Conservation (phyloP, 345 rosid species). For the Punica granatum region DNA sequence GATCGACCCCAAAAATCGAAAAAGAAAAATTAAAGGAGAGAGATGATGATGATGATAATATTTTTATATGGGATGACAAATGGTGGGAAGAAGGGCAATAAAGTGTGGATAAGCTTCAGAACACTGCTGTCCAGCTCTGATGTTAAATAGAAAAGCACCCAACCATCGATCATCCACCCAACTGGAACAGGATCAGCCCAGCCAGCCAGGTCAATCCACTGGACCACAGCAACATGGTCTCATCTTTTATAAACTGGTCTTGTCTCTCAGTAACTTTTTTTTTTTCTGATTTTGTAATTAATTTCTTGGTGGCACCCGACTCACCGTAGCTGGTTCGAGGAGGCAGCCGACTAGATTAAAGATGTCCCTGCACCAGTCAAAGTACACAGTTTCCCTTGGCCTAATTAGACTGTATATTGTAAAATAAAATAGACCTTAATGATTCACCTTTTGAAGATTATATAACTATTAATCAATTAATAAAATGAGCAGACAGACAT, state of each 20-base stretch:
- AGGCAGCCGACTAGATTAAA: constrained; percentile 86
- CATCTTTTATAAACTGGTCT: background rate
- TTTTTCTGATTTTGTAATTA: background rate
- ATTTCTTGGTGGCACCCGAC: constrained; percentile 10
- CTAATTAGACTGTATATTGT: background rate
- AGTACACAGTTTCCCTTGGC: background rate
- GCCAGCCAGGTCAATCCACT: background rate
- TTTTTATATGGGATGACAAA: background rate
- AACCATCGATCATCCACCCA: background rate
- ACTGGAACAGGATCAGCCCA: background rate
- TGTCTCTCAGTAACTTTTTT: background rate
- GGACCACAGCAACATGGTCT: background rate
- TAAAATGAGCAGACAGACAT: too few species aligned
- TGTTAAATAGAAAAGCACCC: background rate
- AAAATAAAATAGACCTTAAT: too few species aligned
- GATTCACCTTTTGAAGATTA: background rate
- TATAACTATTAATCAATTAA: background rate
- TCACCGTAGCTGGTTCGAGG: constrained; percentile 96
- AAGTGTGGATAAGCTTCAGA: constrained; percentile 10
- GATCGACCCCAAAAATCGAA: too few species aligned
- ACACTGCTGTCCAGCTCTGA: background rate
- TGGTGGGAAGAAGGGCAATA: background rate
- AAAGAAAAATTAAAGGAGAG: background rate
- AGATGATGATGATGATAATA: background rate
- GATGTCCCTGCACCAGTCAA: constrained; percentile 54